phyloP scores from a whole-genome alignment of 108 stramenopile genomes.

The Nitzschia inconspicua region DNA sequence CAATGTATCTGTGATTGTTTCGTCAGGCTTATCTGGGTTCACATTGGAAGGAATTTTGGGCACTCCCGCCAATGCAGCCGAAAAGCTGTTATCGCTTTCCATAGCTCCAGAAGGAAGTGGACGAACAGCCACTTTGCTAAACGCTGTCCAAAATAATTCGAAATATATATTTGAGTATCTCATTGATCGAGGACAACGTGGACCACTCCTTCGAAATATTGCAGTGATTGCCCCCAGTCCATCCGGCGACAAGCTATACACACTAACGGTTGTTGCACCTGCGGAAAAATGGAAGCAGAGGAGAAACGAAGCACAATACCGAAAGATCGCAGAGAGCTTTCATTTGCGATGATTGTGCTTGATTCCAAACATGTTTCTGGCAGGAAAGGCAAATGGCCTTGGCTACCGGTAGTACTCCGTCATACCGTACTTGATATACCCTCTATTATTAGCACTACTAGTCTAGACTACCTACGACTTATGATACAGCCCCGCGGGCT shows the following conservation, averaged over 20 bases:
- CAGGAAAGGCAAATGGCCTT: too few species aligned
- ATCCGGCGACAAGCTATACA: conserved; percentile 34
- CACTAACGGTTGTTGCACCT: conserved; percentile 71
- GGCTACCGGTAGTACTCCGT: too few species aligned
- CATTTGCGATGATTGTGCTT: conserved; percentile 18
- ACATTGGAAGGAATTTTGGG: conserved; percentile 50
- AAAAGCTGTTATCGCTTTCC: conserved; percentile 38
- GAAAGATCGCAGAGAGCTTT: conserved; percentile 63
- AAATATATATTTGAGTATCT: conserved; percentile 73
- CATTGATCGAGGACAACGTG: conserved; percentile 57
- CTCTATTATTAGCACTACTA: too few species aligned
- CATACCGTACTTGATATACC: too few species aligned
- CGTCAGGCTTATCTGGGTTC: conserved; percentile 40
- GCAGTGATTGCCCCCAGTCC: conserved; percentile 49
- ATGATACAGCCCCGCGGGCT: too few species aligned
- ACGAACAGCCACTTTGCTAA: conserved; percentile 43
- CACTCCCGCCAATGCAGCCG: conserved; percentile 51
- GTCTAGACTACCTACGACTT: too few species aligned
- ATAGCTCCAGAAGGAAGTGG: conserved; percentile 63
- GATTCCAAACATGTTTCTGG: too few species aligned
- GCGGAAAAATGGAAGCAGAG: conserved; percentile 35
- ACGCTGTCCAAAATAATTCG: conserved; percentile 34
- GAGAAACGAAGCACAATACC: conserved; percentile 29
- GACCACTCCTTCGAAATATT: conserved; percentile 56
- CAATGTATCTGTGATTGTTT: conserved; percentile 67